Evolutionary conservation across 129 eudicot genomes (phyloP).

Genomic region (Ambrosia artemisiifolia): DNA sequence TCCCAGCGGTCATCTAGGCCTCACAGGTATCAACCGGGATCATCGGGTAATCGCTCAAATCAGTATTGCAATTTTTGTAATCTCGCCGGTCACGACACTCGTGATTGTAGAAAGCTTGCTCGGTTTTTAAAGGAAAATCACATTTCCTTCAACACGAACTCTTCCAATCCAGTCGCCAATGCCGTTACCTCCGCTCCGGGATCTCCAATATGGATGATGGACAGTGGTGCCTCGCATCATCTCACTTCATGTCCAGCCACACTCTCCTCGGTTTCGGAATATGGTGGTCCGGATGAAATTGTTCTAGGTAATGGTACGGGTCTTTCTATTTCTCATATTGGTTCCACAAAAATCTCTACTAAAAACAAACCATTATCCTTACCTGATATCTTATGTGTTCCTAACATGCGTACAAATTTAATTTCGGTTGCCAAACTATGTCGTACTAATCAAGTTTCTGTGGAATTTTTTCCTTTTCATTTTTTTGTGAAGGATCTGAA

Average conservation of each 20-base stretch:
- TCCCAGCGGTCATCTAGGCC: neutral
- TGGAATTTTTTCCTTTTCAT: too few species aligned
- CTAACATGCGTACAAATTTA: neutral
- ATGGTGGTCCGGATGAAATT: neutral
- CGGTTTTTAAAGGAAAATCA: neutral
- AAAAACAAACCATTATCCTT: neutral
- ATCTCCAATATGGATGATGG: neutral
- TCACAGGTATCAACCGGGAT: neutral
- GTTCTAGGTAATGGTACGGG: neutral
- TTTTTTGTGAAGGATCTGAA: constrained; percentile 7
- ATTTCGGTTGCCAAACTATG: too few species aligned
- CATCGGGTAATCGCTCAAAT: neutral
- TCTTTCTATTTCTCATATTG: neutral
- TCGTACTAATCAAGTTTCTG: too few species aligned
- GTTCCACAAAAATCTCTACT: neutral
- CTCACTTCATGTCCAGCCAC: neutral
- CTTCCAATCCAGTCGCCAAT: neutral
- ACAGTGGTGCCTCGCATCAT: neutral
- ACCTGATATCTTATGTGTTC: neutral
- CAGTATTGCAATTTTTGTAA: too few species aligned
- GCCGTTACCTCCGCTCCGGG: neutral
- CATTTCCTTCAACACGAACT: neutral
- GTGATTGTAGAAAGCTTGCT: neutral
- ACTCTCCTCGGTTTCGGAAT: neutral
- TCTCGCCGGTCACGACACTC: neutral